These are phyloP conservation scores for Croton laevigatus DNA, from an alignment of 441 rosid genomes.

Conservation along the genomic window DNA sequence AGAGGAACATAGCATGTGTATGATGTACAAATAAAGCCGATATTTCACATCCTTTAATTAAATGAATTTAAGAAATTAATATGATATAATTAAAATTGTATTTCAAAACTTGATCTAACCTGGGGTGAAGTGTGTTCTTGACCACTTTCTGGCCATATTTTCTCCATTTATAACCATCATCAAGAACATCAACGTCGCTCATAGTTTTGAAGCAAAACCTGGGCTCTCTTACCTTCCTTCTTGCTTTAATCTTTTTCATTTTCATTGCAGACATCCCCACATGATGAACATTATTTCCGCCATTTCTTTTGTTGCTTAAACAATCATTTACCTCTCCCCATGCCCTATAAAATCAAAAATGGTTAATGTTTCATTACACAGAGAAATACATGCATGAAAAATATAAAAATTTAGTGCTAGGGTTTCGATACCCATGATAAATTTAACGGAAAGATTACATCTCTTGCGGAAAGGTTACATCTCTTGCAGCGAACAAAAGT, in stretches of 20 bases:
- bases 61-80: neutral
- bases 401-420: neutral
- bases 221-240: conserved; percentile 93
- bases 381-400: conserved; percentile 11
- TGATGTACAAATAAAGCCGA: conserved; percentile 23
- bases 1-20: conserved; percentile 25
- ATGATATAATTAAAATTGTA: no score
- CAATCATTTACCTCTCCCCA: conserved; percentile 42
- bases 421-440: no score
- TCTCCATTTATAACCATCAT: conserved; percentile 97
- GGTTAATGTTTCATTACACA: no score
- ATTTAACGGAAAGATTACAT: no score
- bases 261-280: conserved; percentile 60
- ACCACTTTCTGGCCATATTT: conserved; percentile 99
- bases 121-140: conserved; percentile 97
- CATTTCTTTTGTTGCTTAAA: conserved; percentile 34
- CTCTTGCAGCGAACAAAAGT: no score
- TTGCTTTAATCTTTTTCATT: conserved; percentile 74
- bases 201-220: conserved; percentile 97
- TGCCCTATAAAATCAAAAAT: conserved; percentile 32
- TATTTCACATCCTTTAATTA: neutral
- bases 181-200: conserved; percentile 90
- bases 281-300: conserved; percentile 28
- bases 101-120: conserved; percentile 43
- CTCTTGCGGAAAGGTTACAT: no score